Evolutionary conservation across 192 early-diverging fungal species (phyloP), one percentile per base, ranked within the genome.

Genomic region (Coemansia sp.): DNA sequence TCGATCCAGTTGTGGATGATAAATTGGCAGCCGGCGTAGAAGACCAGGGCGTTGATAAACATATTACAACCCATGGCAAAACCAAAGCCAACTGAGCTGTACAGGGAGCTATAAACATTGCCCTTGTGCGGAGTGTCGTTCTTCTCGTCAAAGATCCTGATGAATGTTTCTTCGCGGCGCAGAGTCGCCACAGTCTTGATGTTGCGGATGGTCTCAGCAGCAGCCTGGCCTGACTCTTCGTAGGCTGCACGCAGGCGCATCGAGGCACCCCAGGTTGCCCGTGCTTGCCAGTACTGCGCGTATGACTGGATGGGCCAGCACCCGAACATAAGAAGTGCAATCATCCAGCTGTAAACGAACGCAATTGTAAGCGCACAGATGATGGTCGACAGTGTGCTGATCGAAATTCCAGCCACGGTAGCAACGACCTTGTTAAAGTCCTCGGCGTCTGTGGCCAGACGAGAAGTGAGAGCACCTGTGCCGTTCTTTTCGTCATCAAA

Each of bases 101-200:
- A 26, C 18, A 74, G 61, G 21, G 81, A 63, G 16, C 70, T 56
- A 13, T 31, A 37, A 10, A 66, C 25, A 18, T 77, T 79, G 52
- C 60, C 70, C 2, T 42, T 28, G 61, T 86, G 74, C 33, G 81
- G 80, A 7, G 64, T 64, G 42, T 75, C 39, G 59, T 81, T 82
- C n/a, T 76, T 72, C 15, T 75, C 58, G 62, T 33, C 61, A 63
- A 90, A 40, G 60, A 37, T 9, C 64, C 64, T 18, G 68, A 81
- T 76, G 71, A 80, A 51, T 51, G 66, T 56, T 71, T 71, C 68
- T 82, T 84, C 68, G 68, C 86, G 29, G 78, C 91, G 59, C 94
- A 85, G 26, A 2, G 89, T 87, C 18, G 87, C 85, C 7, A 95
- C 90, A 1, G 94, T 98, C 39, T 91, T 84, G 70, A 98, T 90